Percentiles rank a stretch among this genome's conserved stretches.
phyloP scores from a whole-genome alignment of 345 rosid genomes.

The Gossypium turneri region DNA sequence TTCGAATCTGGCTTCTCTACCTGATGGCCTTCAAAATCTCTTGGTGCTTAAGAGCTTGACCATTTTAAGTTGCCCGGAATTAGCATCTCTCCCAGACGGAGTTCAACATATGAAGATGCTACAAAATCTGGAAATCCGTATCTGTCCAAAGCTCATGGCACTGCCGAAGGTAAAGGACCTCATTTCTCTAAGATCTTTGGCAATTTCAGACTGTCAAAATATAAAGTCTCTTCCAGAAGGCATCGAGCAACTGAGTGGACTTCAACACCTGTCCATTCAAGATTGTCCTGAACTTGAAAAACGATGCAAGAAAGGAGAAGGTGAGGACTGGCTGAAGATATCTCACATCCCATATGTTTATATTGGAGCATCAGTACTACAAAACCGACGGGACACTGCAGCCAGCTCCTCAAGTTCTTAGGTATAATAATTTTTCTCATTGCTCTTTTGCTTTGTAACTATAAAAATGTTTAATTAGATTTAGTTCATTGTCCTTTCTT shows the following conservation, averaged over 20 bases:
- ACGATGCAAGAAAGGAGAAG: not conserved
- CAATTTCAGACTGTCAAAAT: constrained; percentile 18
- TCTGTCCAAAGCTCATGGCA: constrained; percentile 8
- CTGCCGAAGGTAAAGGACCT: constrained; percentile 16
- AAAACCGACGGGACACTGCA: not conserved
- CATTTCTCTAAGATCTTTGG: constrained; percentile 14
- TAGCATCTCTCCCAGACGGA: constrained; percentile 16
- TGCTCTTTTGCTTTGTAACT: not conserved
- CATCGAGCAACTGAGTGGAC: not conserved
- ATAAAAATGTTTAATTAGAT: not conserved
- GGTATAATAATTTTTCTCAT: not conserved
- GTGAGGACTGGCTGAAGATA: constrained; percentile 19
- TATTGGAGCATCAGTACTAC: not conserved
- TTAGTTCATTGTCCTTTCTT: not conserved
- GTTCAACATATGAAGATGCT: constrained; percentile 8
- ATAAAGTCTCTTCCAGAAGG: constrained; percentile 21
- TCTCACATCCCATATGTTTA: not conserved
- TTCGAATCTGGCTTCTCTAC: constrained; percentile 17
- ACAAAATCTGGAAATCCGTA: constrained; percentile 14
- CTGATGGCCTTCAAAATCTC: constrained; percentile 4
- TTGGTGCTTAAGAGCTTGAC: constrained; percentile 13
- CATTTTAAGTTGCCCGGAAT: constrained; percentile 20
- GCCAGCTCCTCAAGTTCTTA: constrained; percentile 1
- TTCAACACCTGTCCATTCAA: constrained; percentile 19
- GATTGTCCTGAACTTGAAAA: constrained; percentile 21